Evolutionary conservation across 2,329 filamentous ascomycete genomes (phyloP), one percentile per base, ranked within the genome.

Genomic region (Neofusicoccum kwambonambiense): DNA sequence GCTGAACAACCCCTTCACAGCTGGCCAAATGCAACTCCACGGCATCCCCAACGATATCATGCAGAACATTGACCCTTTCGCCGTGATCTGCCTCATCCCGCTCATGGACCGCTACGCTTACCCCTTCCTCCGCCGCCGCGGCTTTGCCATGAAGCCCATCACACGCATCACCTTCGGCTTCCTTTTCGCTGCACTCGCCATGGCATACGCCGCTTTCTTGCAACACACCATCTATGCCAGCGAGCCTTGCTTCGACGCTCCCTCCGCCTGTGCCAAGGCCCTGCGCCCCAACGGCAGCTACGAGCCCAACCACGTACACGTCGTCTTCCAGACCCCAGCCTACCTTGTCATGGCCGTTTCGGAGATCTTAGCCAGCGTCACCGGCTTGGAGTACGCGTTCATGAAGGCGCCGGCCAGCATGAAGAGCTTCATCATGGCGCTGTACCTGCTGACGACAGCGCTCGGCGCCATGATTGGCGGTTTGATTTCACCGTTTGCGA

Each of bases 371-470:
- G 80, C 80, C 5, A 77, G 74, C n/a, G 76, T 83, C 42, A 82
- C 81, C 3, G 80, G 80, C 4, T 68, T 83, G 8, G 81, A 83
- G 54, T 75, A 81, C 39, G 81, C 81, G 9, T 83, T 80, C 70
- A 79, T 78, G 11, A 80, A 81, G 56, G 80, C 80, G 1, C 81
- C 81, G 0, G 71, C 76, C 44, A 75, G 71, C 45, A 82, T 83
- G 80, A 82, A 81, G 70, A 79, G 76, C 5, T 81, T 83, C 66
- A 78, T 82, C 65, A 81, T 81, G 76, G 74, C 82, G 81, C 71
- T 89, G n/a, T 88, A 85, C 70, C 79, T 88, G 64, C 80, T 89
- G 67, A 88, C 85, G 44, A 85, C 80, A 51, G 87, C 86, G 3
- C 80, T 86, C 50, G 85, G 85, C 3, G 82, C 85, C 1, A 84